These are phyloP conservation scores for Colletotrichum falcatum DNA, from an alignment of 2,329 filamentous ascomycete genomes.

Conservation along the genomic window DNA sequence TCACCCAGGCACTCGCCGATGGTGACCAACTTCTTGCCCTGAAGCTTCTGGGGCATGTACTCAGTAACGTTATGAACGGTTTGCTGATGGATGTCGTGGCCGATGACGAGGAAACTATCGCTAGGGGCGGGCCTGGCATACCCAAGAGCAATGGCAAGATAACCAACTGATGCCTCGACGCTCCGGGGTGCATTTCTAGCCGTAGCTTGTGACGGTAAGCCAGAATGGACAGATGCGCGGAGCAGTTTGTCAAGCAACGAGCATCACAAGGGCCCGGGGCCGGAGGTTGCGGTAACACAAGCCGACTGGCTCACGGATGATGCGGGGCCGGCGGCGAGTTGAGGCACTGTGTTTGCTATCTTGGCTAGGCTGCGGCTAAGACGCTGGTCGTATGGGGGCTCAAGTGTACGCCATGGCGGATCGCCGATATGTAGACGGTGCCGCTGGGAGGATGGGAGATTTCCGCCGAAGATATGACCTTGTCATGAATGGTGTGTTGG, in stretches of 20 bases:
- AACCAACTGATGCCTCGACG: background rate
- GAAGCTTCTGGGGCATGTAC: constrained; percentile 52
- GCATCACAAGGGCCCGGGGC: background rate
- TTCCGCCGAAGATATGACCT: background rate
- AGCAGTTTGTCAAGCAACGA: background rate
- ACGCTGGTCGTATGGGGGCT: background rate
- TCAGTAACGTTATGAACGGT: constrained; percentile 54
- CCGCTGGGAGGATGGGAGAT: background rate
- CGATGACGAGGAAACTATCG: constrained; percentile 44
- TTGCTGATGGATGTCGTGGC: constrained; percentile 58
- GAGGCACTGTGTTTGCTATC: background rate
- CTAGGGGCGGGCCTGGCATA: constrained; percentile 45
- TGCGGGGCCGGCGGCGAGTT: background rate
- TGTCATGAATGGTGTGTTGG: constrained; percentile 3
- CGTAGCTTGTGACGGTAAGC: background rate
- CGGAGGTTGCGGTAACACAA: background rate
- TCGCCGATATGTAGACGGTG: background rate
- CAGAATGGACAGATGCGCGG: background rate
- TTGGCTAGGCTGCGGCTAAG: background rate
- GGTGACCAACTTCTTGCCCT: constrained; percentile 57
- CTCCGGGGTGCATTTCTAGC: background rate
- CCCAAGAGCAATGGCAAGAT: background rate
- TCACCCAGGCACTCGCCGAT: constrained; percentile 64
- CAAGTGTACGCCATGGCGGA: background rate
- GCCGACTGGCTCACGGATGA: background rate